A percentile compares a stretch with the other conserved stretches of the same genome.
Evolutionary conservation across 1,139 yeast species (phyloP).

Genomic region (Zygoascus meyerae): DNA sequence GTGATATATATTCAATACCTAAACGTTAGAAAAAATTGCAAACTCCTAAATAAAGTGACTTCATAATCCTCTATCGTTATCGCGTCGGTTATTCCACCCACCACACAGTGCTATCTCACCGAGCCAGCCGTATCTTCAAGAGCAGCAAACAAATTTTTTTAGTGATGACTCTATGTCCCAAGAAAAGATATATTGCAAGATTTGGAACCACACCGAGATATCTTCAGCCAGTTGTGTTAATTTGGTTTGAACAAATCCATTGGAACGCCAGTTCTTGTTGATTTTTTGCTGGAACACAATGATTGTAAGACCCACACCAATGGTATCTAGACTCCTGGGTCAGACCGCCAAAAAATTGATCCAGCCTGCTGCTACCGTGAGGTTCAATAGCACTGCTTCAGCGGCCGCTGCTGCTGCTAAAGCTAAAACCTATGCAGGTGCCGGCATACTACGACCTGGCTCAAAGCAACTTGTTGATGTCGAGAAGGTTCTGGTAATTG

Average conservation of each 20-base stretch:
- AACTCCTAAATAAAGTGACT: no score
- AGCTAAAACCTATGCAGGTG: conserved; percentile 43
- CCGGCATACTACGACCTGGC: conserved; percentile 45
- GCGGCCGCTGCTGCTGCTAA: conserved; percentile 4
- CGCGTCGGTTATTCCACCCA: no score
- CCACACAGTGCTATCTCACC: no score
- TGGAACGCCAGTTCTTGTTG: no score
- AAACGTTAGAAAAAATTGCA: no score
- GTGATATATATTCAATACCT: no score
- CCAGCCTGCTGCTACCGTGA: background rate
- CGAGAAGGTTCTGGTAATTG: conserved; percentile 82
- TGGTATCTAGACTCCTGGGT: background rate
- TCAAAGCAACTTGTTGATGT: conserved; percentile 70
- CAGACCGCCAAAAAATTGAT: background rate
- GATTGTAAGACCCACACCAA: conserved; percentile 2
- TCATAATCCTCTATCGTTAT: no score
- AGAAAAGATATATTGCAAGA: background rate
- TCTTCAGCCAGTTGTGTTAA: background rate
- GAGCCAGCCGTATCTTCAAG: no score
- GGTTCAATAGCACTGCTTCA: conserved; percentile 5
- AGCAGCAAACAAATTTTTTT: conserved; percentile 5
- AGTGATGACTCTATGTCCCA: conserved; percentile 4
- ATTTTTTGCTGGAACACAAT: background rate
- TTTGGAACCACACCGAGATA: background rate
- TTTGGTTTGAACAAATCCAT: background rate